Conservation (phyloP, 1,139 yeast species). For the Yamadazyma mexicana region DNA sequence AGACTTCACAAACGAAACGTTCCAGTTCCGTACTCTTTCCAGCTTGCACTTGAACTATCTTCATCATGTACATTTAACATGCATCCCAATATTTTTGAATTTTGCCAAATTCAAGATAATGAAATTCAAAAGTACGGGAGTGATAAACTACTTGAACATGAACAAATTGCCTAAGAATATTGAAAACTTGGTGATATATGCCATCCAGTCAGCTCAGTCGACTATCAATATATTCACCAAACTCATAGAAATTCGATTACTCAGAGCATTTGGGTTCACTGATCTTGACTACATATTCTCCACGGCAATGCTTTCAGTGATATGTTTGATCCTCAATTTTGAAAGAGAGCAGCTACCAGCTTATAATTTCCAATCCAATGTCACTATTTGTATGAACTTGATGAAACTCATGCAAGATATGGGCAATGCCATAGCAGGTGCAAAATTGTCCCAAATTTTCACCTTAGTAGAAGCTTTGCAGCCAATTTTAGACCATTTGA, state of each 20-base stretch:
- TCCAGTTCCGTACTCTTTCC: slow-evolving; percentile 20
- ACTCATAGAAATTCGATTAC: slow-evolving; percentile 18
- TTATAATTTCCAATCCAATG: slow-evolving; percentile 20
- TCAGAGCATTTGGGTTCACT: slow-evolving; percentile 27
- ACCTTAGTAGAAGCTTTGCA: slow-evolving; percentile 16
- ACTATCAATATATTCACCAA: slow-evolving; percentile 26
- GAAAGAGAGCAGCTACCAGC: slow-evolving; percentile 9
- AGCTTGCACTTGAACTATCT: slow-evolving; percentile 30
- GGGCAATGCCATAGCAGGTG: slow-evolving; percentile 27
- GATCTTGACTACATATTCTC: slow-evolving; percentile 29
- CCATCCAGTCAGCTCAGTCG: slow-evolving; percentile 24
- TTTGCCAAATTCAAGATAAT: slow-evolving; percentile 21
- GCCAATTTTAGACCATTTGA: slow-evolving; percentile 5
- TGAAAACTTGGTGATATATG: slow-evolving; percentile 19
- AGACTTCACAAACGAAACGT: slow-evolving; percentile 9
- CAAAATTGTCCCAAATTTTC: slow-evolving; percentile 23
- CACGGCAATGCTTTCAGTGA: slow-evolving; percentile 23
- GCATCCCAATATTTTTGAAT: slow-evolving; percentile 28
- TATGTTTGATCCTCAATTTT: slow-evolving; percentile 21
- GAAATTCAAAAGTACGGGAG: slow-evolving; percentile 9
- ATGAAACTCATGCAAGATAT: slow-evolving; percentile 23
- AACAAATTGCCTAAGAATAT: slow-evolving; percentile 21
- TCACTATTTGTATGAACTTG: slow-evolving; percentile 20
- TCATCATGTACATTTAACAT: slow-evolving; percentile 29
- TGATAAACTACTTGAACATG: slow-evolving; percentile 5